Evolutionary conservation across 2,329 filamentous ascomycete genomes (phyloP), one percentile per base, ranked within the genome.

Genomic region (Colletotrichum trifolii): DNA sequence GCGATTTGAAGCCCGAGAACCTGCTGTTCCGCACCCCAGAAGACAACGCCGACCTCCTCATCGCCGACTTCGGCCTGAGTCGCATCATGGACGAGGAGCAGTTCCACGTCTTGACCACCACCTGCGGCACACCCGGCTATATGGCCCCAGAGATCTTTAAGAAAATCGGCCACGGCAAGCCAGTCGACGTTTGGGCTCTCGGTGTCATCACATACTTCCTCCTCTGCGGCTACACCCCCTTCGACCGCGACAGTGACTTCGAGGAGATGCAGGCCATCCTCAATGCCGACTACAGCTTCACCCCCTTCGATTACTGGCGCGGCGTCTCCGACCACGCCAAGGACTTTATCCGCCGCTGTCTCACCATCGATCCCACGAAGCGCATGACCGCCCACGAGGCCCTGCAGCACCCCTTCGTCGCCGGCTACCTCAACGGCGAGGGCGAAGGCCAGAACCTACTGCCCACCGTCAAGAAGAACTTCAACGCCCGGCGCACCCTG

Each of bases 91-190:
- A 99, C 75, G 96, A 98, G 79, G 94, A 97, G 79, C 93, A 97
- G 76, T 98, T 98, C 78, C 96, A 98, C 76, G 95, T 98, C 36
- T 82, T 99, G 68, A 99, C 96, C 10, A 99, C 96, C 0, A 99
- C 96, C 1, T 99, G 96, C 76, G 96, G 96, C 65, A 99, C 96
- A 1, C 96, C 96, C 4, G 96, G 96, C 53, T 99, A 99, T 80
- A 99, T 99, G 96, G 96, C 96, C 2, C 96, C 96, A 25, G 96
- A 99, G 78, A 99, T 99, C 73, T 99, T 99, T 82, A 97, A 97
- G 79, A 99, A 99, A 84, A 94, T 91, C 8, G 96, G 96, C 34
- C 96, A 99, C 77, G 96, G 96, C 68, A 99, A 98, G 79, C 94
- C 96, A 71, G 96, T 99, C 57, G 96, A 99, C 77, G 90, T 99